Percentiles rank a stretch among this genome's conserved stretches.
Conservation (phyloP, 768 basidiomycete genomes). For the Lactarius trivialis region DNA sequence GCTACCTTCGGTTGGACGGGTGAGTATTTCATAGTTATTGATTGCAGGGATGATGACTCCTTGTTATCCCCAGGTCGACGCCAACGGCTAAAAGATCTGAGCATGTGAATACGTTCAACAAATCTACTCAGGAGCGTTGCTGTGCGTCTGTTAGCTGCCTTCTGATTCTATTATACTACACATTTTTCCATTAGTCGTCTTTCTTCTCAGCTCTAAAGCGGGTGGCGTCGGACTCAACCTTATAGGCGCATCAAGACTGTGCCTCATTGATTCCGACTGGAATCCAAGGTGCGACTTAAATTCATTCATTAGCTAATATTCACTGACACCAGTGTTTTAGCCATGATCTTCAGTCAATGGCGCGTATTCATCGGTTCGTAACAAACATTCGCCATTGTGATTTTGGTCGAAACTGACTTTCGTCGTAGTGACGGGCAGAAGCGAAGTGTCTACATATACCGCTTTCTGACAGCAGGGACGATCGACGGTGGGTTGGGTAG, state of each 20-base stretch:
- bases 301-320: background rate
- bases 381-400: background rate
- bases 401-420: constrained; percentile 9
- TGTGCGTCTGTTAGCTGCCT: constrained; percentile 45
- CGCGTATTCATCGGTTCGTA: constrained; percentile 80
- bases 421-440: constrained; percentile 83
- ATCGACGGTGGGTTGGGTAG: constrained; percentile 61
- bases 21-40: constrained; percentile 27
- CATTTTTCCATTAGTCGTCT: constrained; percentile 53
- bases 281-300: constrained; percentile 67
- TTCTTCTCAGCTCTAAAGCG: constrained; percentile 90
- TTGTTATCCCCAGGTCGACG: constrained; percentile 49
- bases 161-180: background rate
- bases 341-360: constrained; percentile 96
- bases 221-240: constrained; percentile 93
- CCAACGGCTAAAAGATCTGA: constrained; percentile 73
- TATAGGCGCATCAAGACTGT: constrained; percentile 83
- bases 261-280: constrained; percentile 89
- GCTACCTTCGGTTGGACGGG: constrained; percentile 86
- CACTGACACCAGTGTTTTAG: constrained; percentile 33
- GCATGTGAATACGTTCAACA: constrained; percentile 86
- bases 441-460: constrained; percentile 82
- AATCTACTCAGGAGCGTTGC: constrained; percentile 56
- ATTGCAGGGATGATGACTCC: constrained; percentile 5
- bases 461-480: constrained; percentile 78